Evolutionary conservation across 352 stramenopile species (phyloP), one percentile per base, ranked within the genome.

Genomic region (Pythium grandisporangium): DNA sequence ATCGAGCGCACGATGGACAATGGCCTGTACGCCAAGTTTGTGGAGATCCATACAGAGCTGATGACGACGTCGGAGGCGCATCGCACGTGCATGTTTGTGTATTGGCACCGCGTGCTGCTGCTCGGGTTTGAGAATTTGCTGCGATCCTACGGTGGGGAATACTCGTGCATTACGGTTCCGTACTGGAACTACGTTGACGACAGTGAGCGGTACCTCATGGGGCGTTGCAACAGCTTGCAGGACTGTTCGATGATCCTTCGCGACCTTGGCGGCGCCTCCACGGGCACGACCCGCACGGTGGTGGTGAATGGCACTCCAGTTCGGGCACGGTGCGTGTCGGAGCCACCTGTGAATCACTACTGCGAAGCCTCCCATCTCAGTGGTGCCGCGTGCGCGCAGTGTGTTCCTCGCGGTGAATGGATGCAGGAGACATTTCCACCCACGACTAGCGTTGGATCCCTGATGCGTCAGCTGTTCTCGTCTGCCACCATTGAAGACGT

Each of bases 131-230:
- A 94, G 51, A 92, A 93, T 49, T 82, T 94, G 70, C 45, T 94
- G 25, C 70, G 82, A 8, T 70, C 65, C 29, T 84, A 86, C 37
- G 82, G 78, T 8, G 67, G 66, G 6, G 74, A 84, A 29, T 93
- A 84, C 39, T 61, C 77, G n/a, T 94, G 82, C 45, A 65, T 94
- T 37, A 94, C 82, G 10, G 40, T 94, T 12, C 82, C 82, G 6
- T 94, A 89, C 63, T 94, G 72, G 72, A 84, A 94, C 58, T 94
- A 91, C 36, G 75, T 88, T 19, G 56, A 88, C 41, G 65, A 94
- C 37, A 92, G 81, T n/a, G 60, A 75, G 8, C 66, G 51, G 30
- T 93, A 79, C 42, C 55, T 89, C 21, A 55, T 53, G 16, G 74
- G 78, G 1, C 44, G 32, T 23, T 93, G 81, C 27, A 23, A 33